Percentiles rank a stretch among this genome's conserved stretches.
Evolutionary conservation across 2,329 filamentous ascomycete genomes (phyloP).

Genomic region (Alternaria arbusti): DNA sequence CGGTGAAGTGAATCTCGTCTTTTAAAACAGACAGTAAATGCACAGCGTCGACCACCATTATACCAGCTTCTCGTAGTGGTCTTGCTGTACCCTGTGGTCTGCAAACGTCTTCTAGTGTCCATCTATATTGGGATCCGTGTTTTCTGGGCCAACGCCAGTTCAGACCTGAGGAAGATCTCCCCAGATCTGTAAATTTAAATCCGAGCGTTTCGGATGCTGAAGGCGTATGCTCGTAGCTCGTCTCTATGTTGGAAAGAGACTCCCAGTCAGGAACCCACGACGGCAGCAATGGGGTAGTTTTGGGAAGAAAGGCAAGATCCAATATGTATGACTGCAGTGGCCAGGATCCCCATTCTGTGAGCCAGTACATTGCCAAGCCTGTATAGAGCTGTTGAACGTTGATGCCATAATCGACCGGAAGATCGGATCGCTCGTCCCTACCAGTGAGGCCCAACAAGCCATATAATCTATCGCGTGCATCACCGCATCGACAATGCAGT

Average conservation of each 20-base stretch:
- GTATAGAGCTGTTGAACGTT: background rate
- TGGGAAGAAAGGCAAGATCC: background rate
- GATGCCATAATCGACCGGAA: background rate
- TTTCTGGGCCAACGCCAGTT: background rate
- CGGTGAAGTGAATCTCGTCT: too few species aligned
- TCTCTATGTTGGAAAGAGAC: background rate
- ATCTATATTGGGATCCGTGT: too few species aligned
- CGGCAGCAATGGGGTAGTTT: background rate
- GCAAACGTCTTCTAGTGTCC: too few species aligned
- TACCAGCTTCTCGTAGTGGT: too few species aligned
- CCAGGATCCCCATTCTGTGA: background rate
- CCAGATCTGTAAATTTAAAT: rapidly evolving
- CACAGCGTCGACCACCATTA: too few species aligned
- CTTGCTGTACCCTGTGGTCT: too few species aligned
- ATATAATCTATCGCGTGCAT: background rate
- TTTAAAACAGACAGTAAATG: too few species aligned
- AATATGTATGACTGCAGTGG: background rate
- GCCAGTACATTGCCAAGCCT: background rate
- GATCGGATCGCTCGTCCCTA: background rate
- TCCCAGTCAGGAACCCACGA: background rate
- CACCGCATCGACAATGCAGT: background rate
- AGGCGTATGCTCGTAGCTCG: too few species aligned
- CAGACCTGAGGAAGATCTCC: background rate
- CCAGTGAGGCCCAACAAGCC: background rate
- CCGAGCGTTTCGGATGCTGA: background rate